Base-by-base conservation (phyloP, 2,329 filamentous ascomycete genomes). In the Aspergillus costaricaensis region DNA sequence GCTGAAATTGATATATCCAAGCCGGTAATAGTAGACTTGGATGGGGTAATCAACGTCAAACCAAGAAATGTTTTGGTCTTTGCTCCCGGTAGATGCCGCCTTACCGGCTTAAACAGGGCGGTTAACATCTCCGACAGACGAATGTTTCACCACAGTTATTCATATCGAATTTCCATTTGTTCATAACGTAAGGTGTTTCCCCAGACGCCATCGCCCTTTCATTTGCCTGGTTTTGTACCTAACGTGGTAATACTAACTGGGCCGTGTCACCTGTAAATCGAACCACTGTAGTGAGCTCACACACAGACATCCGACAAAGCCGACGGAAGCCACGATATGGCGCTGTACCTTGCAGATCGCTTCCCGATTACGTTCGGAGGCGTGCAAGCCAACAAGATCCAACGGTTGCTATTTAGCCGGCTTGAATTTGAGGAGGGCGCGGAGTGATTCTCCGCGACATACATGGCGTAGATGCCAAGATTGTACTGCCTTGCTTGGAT, bases 261-360 rank as follows among this genome's bases (percentile, higher is more conserved):
- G n/a, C 25, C 19, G 12, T 3, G 47, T 12, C 47, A 30, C 15
- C 23, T 50, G 47, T 32, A 25, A 50, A 27, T 50, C 30, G 47
- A 50, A 19, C 25, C 25, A 21, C 9, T 17, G 17, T 30, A 32
- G n/a, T 32, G 2, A n/a, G 14, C 19, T 27, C 25, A 48, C 3
- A 23, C 19, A 50, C 43, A 15, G 49, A 23, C 38, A 30, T 30
- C 41, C 39, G 43, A 54, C 19, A 14, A 36, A 17, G 19, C 47
- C 41, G 53, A 49, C 15, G 25, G 30, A 44, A 44, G 54, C 48
- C 44, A 51, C 39, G 32, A 30, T 17, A 41, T 41, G 57, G 39
- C 30, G 39, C 36, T 27, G 52, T 58, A 43, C 60, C 60, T 62
- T 63, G 58, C 54, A 55, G 61, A 65, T 65, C 63, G 55, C 56